A percentile compares a stretch with the other conserved stretches of the same genome.
phyloP scores from a whole-genome alignment of 768 basidiomycete genomes.

The Kwoniella sp. region DNA sequence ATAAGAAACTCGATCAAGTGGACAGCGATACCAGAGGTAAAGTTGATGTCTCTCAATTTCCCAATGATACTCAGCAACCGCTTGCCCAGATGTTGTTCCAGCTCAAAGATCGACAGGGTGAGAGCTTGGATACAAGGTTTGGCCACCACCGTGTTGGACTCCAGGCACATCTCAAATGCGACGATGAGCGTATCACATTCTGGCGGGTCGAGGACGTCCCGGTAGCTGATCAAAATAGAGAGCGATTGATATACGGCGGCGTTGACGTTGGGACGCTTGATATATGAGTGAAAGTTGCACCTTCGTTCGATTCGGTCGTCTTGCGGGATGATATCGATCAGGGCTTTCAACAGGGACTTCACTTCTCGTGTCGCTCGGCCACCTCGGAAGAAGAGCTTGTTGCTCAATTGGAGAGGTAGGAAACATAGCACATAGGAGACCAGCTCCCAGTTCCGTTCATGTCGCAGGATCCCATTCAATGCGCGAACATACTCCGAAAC shows the following conservation, averaged over 20 bases:
- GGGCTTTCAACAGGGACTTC: slow-evolving; percentile 64
- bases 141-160: slow-evolving; percentile 60
- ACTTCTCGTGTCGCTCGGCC: slow-evolving; percentile 71
- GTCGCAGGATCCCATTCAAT: slow-evolving; percentile 68
- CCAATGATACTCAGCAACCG: slow-evolving; percentile 77
- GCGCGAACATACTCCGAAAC: slow-evolving; percentile 72
- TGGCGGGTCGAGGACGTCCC: slow-evolving; percentile 67
- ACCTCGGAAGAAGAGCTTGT: slow-evolving; percentile 96
- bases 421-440: slow-evolving; percentile 88
- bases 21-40: slow-evolving; percentile 87
- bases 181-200: slow-evolving; percentile 57
- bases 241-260: slow-evolving; percentile 84
- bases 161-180: slow-evolving; percentile 58
- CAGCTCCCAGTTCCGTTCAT: slow-evolving; percentile 86
- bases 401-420: slow-evolving; percentile 83
- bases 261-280: slow-evolving; percentile 77
- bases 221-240: slow-evolving; percentile 84
- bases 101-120: slow-evolving; percentile 81
- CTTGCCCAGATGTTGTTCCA: slow-evolving; percentile 77
- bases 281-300: slow-evolving; percentile 51
- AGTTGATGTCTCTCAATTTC: slow-evolving; percentile 85
- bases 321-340: slow-evolving; percentile 61
- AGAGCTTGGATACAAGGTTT: slow-evolving; percentile 89
- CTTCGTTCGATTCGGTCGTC: slow-evolving; percentile 51
- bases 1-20: slow-evolving; percentile 91